Evolutionary conservation across 306 rosid species (phyloP).

Genomic region (Gynostemma pentaphyllum): DNA sequence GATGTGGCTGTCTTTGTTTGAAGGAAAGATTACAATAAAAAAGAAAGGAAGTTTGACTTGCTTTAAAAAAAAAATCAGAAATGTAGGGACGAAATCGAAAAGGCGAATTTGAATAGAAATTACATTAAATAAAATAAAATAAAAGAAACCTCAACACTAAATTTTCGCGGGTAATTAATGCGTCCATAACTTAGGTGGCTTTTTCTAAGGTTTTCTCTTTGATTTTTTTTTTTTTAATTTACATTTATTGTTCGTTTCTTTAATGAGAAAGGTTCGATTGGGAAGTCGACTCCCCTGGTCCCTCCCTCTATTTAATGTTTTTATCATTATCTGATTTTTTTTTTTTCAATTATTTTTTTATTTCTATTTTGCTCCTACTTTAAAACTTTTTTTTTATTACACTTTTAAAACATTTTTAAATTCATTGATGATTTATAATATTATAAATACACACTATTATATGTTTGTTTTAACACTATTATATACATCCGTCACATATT

Average conservation of each 20-base stretch:
- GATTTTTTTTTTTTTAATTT: background rate
- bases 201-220: background rate
- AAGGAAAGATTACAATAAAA: background rate
- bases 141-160: background rate
- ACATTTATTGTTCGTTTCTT: background rate
- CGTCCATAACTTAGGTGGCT: conserved; percentile 4
- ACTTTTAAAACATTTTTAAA: no score
- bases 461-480: no score
- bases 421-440: no score
- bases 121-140: background rate
- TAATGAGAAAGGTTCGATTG: background rate
- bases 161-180: background rate
- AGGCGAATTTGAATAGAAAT: background rate
- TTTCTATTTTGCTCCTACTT: no score
- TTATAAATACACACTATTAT: no score
- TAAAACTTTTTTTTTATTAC: no score
- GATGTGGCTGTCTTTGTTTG: background rate
- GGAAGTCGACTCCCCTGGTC: background rate
- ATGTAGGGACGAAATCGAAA: background rate
- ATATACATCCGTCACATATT: no score
- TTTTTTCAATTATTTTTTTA: background rate
- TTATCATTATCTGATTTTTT: background rate
- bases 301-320: background rate
- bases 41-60: background rate
- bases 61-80: background rate